These are phyloP conservation scores for Aspergillus hortae DNA, from an alignment of 2,329 filamentous ascomycete genomes.

Conservation along the genomic window DNA sequence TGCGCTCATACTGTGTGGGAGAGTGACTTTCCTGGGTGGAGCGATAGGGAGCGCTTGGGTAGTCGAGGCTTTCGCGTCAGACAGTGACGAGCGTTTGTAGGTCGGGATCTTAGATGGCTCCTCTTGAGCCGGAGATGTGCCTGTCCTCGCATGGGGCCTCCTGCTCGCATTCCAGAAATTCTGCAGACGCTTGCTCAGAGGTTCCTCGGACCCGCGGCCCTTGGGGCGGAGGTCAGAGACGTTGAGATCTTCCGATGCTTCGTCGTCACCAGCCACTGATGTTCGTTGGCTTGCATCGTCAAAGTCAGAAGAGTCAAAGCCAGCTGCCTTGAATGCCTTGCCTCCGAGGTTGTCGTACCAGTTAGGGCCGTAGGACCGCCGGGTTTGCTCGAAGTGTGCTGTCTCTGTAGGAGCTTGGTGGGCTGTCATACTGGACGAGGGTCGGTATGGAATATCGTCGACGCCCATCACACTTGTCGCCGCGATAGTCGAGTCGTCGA, in stretches of 20 bases:
- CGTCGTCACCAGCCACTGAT: constrained; percentile 29
- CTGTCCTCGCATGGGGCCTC: constrained; percentile 15
- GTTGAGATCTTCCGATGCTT: constrained; percentile 24
- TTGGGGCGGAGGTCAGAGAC: constrained; percentile 28
- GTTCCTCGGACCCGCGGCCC: constrained; percentile 26
- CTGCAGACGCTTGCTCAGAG: constrained; percentile 35
- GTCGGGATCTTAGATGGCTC: constrained; percentile 16
- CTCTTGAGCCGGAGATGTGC: constrained; percentile 14
- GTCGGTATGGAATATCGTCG: constrained; percentile 27
- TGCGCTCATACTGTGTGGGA: constrained; percentile 31
- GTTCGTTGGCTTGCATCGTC: constrained; percentile 28
- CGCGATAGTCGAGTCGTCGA: constrained; percentile 42
- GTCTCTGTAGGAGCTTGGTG: constrained; percentile 19
- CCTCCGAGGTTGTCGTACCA: constrained; percentile 35
- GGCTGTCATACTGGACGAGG: constrained; percentile 15
- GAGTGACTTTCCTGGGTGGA: constrained; percentile 27
- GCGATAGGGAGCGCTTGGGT: constrained; percentile 23
- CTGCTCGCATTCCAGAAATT: constrained; percentile 37
- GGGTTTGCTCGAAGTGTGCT: constrained; percentile 22
- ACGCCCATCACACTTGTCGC: constrained; percentile 36
- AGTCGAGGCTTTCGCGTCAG: constrained; percentile 18
- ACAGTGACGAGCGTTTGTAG: constrained; percentile 10
- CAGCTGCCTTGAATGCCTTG: constrained; percentile 32
- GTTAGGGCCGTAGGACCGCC: constrained; percentile 24
- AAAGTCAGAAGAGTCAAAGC: constrained; percentile 34